Evolutionary conservation across 2,329 filamentous ascomycete genomes (phyloP), one percentile per base, ranked within the genome.

Genomic region (Colletotrichum falcatum): DNA sequence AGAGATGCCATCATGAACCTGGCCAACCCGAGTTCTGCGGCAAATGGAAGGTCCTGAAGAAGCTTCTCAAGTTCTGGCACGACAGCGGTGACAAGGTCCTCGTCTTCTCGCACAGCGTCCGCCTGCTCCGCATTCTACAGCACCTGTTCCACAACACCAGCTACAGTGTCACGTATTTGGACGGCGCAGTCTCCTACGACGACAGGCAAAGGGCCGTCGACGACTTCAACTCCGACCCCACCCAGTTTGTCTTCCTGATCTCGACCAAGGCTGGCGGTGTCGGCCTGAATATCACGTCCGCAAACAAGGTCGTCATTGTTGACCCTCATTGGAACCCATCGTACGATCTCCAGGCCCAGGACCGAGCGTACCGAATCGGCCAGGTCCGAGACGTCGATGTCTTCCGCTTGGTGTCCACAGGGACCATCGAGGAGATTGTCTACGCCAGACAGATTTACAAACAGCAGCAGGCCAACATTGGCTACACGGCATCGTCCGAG

Each of bases 361-460:
- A 99, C 78, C 90, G 96, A 61, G 96, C 96, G 2, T 98, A 99
- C 78, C 91, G 96, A 61, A 98, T 99, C 73, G 96, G 96, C 0
- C 96, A 99, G 80, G 90, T 89, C 0, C 88, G 96, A 26, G 94
- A 98, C 77, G 96, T 99, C 0, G 96, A 99, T 78, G 95, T 98
- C 1, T 98, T 97, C 79, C 91, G 96, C 5, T 88, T 99, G 1
- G 90, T 99, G 23, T 95, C 93, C 2, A 90, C 93, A 1, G 96
- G 96, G 0, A 98, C 96, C 0, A 94, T 99, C 20, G 96, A 99
- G 78, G 96, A 99, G 80, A 96, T 98, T 64, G 94, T 98, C 9
- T 99, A 99, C 76, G 96, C 95, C 0, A 89, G 96, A 8, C 96
- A 99, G 77, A 96, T 99, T 48, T 99, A 99, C 86, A 99, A 99